Evolutionary conservation across 257 asterid genomes (phyloP), one percentile per base, ranked within the genome.

Genomic region (Gentiana straminea): DNA sequence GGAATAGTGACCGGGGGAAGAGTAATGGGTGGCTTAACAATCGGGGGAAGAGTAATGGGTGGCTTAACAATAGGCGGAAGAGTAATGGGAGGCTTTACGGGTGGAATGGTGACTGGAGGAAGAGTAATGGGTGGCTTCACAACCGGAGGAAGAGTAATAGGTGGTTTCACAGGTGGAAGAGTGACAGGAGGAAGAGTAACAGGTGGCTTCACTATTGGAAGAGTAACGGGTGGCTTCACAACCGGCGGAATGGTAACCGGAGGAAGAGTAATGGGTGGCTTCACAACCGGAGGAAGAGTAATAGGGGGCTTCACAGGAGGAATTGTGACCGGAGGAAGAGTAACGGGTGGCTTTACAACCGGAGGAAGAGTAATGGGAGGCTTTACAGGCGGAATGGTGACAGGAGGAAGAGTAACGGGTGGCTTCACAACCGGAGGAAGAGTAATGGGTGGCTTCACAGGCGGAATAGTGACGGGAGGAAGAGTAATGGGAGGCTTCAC

Each of bases 1-100:
- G 81, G 84, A 12, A 9, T 34, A 0, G 55, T 57, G 35, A 67
- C 52, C 12, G 59, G 74, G 0, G 69, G 68, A 1, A 56, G 63
- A 4, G 57, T 55, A 8, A 64, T 1, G 4, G 71, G 71, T 0
- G 70, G 70, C 41, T 58, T 47, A 32, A 58, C 48, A 2, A 58
- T 13, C 12, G 59, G 74, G 0, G 69, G 68, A 1, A 56, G 63
- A 4, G 57, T 55, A 8, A 64, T 1, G 4, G 71, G 71, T 0
- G 70, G 70, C 41, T 58, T 47, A 32, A 58, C 48, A 2, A 58
- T 13, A 0, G 74, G 74, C 32, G 75, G 74, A 13, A 63, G 43
- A 8, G 48, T 4, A 0, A 69, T n/a, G 33, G 12, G 61, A 1
- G 3, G 78, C 13, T 54, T 54, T 4, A 60, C 11, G 0, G 78